A percentile compares a stretch with the other conserved stretches of the same genome.
These are phyloP conservation scores for Talaromyces atroroseus DNA, from an alignment of 2,329 filamentous ascomycete species.

Conservation along the genomic window DNA sequence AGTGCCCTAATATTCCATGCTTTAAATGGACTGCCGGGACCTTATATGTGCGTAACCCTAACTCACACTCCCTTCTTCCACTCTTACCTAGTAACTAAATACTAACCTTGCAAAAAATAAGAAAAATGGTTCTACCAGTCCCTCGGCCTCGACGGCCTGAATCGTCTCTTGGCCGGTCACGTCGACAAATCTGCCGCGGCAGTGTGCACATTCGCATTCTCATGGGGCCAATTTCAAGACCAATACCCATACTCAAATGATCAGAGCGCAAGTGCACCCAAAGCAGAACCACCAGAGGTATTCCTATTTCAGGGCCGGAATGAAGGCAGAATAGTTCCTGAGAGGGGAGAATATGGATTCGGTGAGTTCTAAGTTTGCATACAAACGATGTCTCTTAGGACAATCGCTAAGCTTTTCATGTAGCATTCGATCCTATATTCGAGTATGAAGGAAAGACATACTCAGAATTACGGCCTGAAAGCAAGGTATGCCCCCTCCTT, in stretches of 20 bases:
- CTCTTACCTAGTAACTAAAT: constrained; percentile 1
- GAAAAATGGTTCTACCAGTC: constrained; percentile 84
- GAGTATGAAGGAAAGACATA: constrained; percentile 7
- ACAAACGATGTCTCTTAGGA: no score
- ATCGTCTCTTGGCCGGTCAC: constrained; percentile 74
- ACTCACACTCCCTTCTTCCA: neutral
- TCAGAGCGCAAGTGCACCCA: no score
- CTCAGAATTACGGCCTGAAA: neutral
- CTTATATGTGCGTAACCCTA: constrained; percentile 66
- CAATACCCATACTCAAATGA: neutral
- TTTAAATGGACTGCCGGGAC: constrained; percentile 72
- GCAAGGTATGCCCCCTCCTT: constrained; percentile 2
- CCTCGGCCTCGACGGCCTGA: constrained; percentile 71
- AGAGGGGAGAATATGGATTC: constrained; percentile 1
- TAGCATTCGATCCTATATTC: constrained; percentile 7
- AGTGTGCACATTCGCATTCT: constrained; percentile 86
- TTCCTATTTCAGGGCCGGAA: constrained; percentile 69
- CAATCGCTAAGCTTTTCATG: neutral
- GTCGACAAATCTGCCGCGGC: constrained; percentile 81
- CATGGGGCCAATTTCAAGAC: constrained; percentile 54
- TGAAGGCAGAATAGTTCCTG: constrained; percentile 1
- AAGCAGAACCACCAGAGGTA: constrained; percentile 59
- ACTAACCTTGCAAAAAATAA: no score
- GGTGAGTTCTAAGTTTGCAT: neutral
- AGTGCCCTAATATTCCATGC: constrained; percentile 83